Percentiles rank a stretch among this genome's conserved stretches.
phyloP scores from a whole-genome alignment of 352 stramenopile species.

The Phytophthora sp. region DNA sequence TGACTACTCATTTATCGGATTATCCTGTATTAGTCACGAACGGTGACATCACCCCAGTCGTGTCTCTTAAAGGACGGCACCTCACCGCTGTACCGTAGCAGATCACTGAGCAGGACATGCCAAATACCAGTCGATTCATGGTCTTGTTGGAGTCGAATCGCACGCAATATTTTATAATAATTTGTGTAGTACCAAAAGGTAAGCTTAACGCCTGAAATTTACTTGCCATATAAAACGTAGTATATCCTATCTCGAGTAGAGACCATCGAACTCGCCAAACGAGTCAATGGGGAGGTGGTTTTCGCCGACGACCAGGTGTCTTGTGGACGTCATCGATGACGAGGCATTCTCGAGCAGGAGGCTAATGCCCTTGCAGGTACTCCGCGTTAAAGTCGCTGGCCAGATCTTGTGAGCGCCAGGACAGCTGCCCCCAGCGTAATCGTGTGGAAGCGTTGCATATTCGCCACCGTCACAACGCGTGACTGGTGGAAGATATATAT shows the following conservation, averaged over 20 bases:
- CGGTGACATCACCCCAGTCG: constrained; percentile 17
- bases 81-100: constrained; percentile 82
- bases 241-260: constrained; percentile 46
- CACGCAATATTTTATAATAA: too few relatives aligned
- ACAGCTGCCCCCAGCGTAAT: constrained; percentile 51
- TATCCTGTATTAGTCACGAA: neutral
- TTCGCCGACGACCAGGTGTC: constrained; percentile 47
- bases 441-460: constrained; percentile 51
- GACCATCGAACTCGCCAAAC: constrained; percentile 46
- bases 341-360: constrained; percentile 33
- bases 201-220: too few relatives aligned
- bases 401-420: constrained; percentile 47
- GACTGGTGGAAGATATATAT: too few relatives aligned
- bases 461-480: constrained; percentile 34
- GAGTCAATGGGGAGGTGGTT: constrained; percentile 38
- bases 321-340: constrained; percentile 10
- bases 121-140: constrained; percentile 87
- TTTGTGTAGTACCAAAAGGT: too few relatives aligned
- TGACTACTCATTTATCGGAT: too few relatives aligned
- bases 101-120: constrained; percentile 80
- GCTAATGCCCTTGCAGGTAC: constrained; percentile 44
- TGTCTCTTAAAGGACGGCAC: constrained; percentile 44
- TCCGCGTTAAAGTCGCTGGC: constrained; percentile 46
- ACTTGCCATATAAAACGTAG: too few relatives aligned
- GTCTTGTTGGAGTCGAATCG: constrained; percentile 87